A percentile compares a stretch with the other conserved stretches of the same genome.
These are phyloP conservation scores for Arachnopeziza araneosa DNA, from an alignment of 2,329 filamentous ascomycete species.

Conservation along the genomic window DNA sequence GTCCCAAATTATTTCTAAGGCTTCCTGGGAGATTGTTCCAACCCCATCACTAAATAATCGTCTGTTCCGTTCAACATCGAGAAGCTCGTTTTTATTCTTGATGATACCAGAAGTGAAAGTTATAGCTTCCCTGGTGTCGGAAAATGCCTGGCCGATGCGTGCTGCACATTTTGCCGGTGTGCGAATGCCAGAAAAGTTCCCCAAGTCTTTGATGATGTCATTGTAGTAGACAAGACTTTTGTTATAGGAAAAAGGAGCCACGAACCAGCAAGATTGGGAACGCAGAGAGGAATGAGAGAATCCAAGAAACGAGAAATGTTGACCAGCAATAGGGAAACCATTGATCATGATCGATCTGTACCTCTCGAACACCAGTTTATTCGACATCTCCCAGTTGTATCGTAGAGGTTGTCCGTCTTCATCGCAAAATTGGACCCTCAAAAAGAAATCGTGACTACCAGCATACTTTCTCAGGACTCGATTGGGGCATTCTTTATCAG, in stretches of 20 bases:
- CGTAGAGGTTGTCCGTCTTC: conserved; percentile 61
- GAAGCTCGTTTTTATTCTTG: conserved; percentile 32
- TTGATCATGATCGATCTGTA: conserved; percentile 54
- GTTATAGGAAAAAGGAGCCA: conserved; percentile 40
- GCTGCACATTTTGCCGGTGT: conserved; percentile 53
- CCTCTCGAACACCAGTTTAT: conserved; percentile 45
- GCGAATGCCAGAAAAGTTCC: conserved; percentile 44
- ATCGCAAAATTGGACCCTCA: conserved; percentile 67
- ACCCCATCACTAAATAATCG: conserved; percentile 74
- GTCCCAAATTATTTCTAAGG: conserved; percentile 54
- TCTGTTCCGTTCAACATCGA: conserved; percentile 46
- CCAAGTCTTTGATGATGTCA: conserved; percentile 39
- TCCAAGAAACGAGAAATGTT: conserved; percentile 61
- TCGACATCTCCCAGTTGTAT: conserved; percentile 48
- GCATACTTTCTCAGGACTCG: conserved; percentile 61
- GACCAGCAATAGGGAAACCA: conserved; percentile 58
- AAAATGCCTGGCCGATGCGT: conserved; percentile 60
- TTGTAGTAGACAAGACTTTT: conserved; percentile 29
- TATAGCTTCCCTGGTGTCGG: conserved; percentile 64
- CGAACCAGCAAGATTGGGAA: conserved; percentile 64
- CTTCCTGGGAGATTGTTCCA: conserved; percentile 60
- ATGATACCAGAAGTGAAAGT: conserved; percentile 34
- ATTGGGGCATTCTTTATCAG: conserved; percentile 46
- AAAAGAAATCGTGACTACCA: conserved; percentile 53
- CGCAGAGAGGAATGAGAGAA: conserved; percentile 76